Evolutionary conservation across 371 early-diverging fungal genomes (phyloP), one percentile per base, ranked within the genome.

Genomic region (Mucor piriformis): DNA sequence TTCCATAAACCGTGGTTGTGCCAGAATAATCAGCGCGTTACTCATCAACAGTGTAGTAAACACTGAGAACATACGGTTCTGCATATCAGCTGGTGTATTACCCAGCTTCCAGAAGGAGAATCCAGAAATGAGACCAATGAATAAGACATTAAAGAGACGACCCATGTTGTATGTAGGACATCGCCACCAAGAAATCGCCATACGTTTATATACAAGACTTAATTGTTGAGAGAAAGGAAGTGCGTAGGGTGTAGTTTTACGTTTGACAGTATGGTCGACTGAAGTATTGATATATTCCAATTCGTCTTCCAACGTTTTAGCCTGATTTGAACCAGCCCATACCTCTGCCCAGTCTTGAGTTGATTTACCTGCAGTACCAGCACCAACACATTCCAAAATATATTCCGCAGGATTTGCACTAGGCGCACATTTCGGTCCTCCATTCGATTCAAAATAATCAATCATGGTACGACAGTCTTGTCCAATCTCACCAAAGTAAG

Each of bases 401-500:
- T 66, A 66, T 61, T 66, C 66, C 15, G 66, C 66, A 49, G 66
- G 66, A 48, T 89, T 88, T 8, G 81, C 87, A 20, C 62, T 63
- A 15, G 81, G 76, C 0, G 78, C 71, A 57, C 86, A 86, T 42
- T 64, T 66, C 37, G 79, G 81, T 2, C 85, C 87, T 43, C 87
- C 87, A 33, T 83, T 78, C 11, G 65, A 48, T 63, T 85, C 86
- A 67, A 88, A 89, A 67, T 90, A 87, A 11, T 76, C 64, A 52
- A 82, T 80, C 73, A 86, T 71, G 13, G 72, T 68, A 15, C 63
- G 54, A 37, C 79, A 77, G 52, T 84, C 79, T 34, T 64, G 50
- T 23, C 90, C 88, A 29, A 88, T 77, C 16, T 90, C 84, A 58
- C 93, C 94, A 73, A 85, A 90, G 70, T 92, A 94, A 38, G 87